Evolutionary conservation across 225 moss, liverwort and hornwort species (phyloP).

Genomic region (Bryum argenteum): DNA sequence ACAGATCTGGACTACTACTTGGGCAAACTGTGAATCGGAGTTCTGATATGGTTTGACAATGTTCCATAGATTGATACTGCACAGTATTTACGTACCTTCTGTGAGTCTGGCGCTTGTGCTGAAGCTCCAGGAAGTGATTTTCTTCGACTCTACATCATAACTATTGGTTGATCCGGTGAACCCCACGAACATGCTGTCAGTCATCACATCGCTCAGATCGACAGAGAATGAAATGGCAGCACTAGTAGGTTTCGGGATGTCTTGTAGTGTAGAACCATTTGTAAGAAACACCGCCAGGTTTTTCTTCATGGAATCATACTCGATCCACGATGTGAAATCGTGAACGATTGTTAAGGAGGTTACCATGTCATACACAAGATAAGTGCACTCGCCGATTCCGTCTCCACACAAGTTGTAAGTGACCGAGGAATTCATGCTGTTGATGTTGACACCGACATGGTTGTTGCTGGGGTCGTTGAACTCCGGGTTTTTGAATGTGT

Average conservation of each 20-base stretch:
- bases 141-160: background rate
- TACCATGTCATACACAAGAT: background rate
- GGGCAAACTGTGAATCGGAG: too few relatives aligned
- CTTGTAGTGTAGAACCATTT: background rate
- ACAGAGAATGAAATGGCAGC: background rate
- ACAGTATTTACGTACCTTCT: too few relatives aligned
- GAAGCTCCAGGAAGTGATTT: slow-evolving; percentile 8
- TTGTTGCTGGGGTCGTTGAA: background rate
- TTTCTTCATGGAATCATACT: background rate
- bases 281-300: background rate
- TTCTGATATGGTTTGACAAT: too few relatives aligned
- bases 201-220: background rate
- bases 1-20: too few relatives aligned
- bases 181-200: slow-evolving; percentile 2
- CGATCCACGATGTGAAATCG: slow-evolving; percentile 1
- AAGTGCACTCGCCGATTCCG: background rate
- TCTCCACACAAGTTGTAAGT: background rate
- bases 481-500: background rate
- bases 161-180: background rate
- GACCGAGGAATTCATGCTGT: background rate
- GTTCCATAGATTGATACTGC: too few relatives aligned
- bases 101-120: too few relatives aligned
- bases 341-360: accelerated
- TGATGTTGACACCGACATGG: background rate
- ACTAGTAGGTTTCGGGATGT: background rate